These are phyloP conservation scores for Fonsecaea pedrosoi DNA, from an alignment of 2,329 filamentous ascomycete species.

Conservation along the genomic window DNA sequence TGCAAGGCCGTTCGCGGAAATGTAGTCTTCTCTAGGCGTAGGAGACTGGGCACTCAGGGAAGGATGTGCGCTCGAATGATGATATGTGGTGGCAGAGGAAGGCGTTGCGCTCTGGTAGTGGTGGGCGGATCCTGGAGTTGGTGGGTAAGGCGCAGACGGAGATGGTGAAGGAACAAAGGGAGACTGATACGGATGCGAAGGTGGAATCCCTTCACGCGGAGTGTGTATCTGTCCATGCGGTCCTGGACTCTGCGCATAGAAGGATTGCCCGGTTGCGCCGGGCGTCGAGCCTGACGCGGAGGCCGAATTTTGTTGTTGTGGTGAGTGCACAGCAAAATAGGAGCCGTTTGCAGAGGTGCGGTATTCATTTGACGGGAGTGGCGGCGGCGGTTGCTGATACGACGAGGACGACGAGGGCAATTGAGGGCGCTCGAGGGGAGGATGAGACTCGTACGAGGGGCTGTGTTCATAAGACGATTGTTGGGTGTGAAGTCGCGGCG, in stretches of 20 bases:
- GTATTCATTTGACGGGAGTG: constrained; percentile 33
- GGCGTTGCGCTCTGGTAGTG: constrained; percentile 30
- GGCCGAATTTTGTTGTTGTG: constrained; percentile 34
- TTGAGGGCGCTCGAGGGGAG: constrained; percentile 23
- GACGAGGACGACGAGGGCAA: constrained; percentile 21
- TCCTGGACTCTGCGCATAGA: constrained; percentile 39
- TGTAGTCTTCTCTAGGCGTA: constrained; percentile 32
- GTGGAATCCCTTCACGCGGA: constrained; percentile 34
- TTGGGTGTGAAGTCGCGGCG: constrained; percentile 39
- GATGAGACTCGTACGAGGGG: constrained; percentile 33
- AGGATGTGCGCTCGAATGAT: constrained; percentile 29
- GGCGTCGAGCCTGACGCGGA: constrained; percentile 33
- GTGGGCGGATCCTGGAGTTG: constrained; percentile 37
- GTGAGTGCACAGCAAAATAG: constrained; percentile 39
- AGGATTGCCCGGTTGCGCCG: constrained; percentile 33
- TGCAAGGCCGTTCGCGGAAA: constrained; percentile 28
- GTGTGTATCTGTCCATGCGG: constrained; percentile 36
- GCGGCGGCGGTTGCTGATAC: constrained; percentile 29
- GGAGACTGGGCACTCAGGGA: constrained; percentile 33
- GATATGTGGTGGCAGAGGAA: constrained; percentile 27
- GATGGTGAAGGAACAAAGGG: constrained; percentile 39
- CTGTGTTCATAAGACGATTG: constrained; percentile 35
- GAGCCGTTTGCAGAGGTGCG: constrained; percentile 35
- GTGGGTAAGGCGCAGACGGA: constrained; percentile 31
- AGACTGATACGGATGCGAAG: constrained; percentile 33